Base-by-base conservation (phyloP, 2,329 filamentous ascomycete species). In the Colletotrichum paranaense region DNA sequence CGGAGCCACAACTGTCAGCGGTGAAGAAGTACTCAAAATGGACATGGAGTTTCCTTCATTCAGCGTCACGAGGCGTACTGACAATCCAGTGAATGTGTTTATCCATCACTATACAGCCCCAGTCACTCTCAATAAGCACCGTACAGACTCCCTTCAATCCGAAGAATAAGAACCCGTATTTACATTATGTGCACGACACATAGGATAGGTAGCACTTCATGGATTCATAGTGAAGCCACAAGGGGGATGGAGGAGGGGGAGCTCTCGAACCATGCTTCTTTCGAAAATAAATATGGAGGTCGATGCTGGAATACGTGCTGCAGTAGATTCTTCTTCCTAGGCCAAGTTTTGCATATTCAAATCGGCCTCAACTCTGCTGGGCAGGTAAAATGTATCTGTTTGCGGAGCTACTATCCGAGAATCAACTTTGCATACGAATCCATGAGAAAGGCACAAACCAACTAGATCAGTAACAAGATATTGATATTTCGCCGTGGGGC, bases 231-330 rank as follows among this genome's bases (percentile, higher is more conserved):
- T 46, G 42, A n/a, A 46, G 16, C 19, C 19, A 46, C 38, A 16
- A 7, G 38, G 28, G 28, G 7, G 7, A 26, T 1, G 26, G 1
- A 26, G 1, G 26, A 26, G 7, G 28, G 28, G 1, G 28, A 28
- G 28, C 28, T 28, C 28, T 28, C 28, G 28, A 6, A 19, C 19
- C 4, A 49, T n/a, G 42, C 16, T 49, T 49, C 16, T 19, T 49
- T 0, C 7, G 2, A 11, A 1, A 49, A 9, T 4, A 1, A 11
- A 19, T 1, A n/a, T 1, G 42, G 16, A 42, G 19, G 19, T 11
- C 19, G 42, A 11, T 49, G 42, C 7, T 7, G 7, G 7, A 49
- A 49, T 8, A 49, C 42, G 9, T n/a, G 19, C 42, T 49, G 42
- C 19, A 6, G 42, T n/a, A 9, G 42, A 2, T 6, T 19, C 16